Evolutionary conservation across 768 basidiomycete genomes (phyloP), one percentile per base, ranked within the genome.

Genomic region (Lentinula lateritia): DNA sequence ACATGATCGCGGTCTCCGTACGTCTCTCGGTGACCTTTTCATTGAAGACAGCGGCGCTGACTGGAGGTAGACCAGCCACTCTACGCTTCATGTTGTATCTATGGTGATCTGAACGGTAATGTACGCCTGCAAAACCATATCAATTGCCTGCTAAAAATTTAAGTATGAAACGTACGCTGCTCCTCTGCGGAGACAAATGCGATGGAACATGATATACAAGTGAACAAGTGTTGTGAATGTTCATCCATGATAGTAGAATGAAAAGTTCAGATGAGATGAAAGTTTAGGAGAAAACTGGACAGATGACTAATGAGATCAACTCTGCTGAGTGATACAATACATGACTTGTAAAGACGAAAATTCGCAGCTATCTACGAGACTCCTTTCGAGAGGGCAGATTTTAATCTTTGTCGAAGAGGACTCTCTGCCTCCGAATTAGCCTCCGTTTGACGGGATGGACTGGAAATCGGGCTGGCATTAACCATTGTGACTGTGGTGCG

Each of bases 61-160:
- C 86, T 2, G 96, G 95, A 8, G 93, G 90, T 1, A 99, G 82
- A 5, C 83, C 85, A 2, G 96, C 95, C 16, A 98, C 91, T 34
- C 94, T 87, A 65, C 95, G 90, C 79, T 96, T 96, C 87, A 98
- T 93, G 71, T 99, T 99, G 76, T 99, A 99, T 58, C 95, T 81
- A 76, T 99, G 97, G 73, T 92, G 90, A 74, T 99, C 97, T 28
- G 93, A 92, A 64, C 87, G 85, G 73, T 96, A 98, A 71, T 99
- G 97, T 0, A 77, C 75, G 62, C 96, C 91, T 93, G 66, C 13
- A 66, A 32, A 48, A 18, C 45, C 55, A 50, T 12, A 3, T 20
- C 9, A 20, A 56, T 20, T 65, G 58, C 20, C 64, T 62, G 34
- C 62, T 38, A n/a, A 2, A 15, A 28, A 38, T 34, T 32, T 6